Conservation (phyloP, 257 asterid species). For the Verbascum thapsus region DNA sequence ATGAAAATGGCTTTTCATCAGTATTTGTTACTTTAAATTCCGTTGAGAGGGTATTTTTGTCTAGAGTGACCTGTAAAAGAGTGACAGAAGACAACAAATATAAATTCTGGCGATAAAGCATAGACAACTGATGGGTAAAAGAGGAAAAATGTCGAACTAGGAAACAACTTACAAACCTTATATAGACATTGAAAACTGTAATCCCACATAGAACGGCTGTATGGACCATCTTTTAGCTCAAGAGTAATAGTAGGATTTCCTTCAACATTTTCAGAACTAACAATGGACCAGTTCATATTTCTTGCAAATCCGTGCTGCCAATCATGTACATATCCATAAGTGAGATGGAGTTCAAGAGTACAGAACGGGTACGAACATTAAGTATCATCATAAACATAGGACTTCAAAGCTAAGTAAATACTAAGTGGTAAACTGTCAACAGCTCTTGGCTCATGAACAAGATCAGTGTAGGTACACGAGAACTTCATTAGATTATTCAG, state of each 20-base stretch:
- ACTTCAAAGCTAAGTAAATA: not conserved
- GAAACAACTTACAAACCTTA: conserved; percentile 49
- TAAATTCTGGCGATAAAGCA: not conserved
- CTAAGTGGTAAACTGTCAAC: conserved; percentile 8
- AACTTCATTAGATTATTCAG: conserved; percentile 16
- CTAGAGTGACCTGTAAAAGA: conserved; percentile 68
- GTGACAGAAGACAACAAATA: conserved; percentile 22
- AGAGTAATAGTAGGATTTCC: conserved; percentile 75
- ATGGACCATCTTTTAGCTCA: conserved; percentile 87
- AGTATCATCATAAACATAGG: conserved; percentile 13
- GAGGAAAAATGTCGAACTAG: not conserved
- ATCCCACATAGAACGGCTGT: conserved; percentile 97
- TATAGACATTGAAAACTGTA: conserved; percentile 83
- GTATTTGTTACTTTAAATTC: conserved; percentile 77
- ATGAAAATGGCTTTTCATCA: conserved; percentile 82
- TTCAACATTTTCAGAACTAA: conserved; percentile 65
- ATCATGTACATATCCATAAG: conserved; percentile 33
- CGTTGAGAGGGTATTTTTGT: conserved; percentile 67
- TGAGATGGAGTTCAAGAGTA: conserved; percentile 23
- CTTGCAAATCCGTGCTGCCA: conserved; percentile 98
- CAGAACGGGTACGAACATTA: conserved; percentile 30
- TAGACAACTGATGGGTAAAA: conserved; percentile 12
- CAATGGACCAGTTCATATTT: conserved; percentile 76
- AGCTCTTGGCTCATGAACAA: conserved; percentile 21
- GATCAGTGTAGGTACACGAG: not conserved